Percentiles rank a stretch among this genome's conserved stretches.
Conservation (phyloP, 2,329 filamentous ascomycete species). For the Aureobasidium lini region DNA sequence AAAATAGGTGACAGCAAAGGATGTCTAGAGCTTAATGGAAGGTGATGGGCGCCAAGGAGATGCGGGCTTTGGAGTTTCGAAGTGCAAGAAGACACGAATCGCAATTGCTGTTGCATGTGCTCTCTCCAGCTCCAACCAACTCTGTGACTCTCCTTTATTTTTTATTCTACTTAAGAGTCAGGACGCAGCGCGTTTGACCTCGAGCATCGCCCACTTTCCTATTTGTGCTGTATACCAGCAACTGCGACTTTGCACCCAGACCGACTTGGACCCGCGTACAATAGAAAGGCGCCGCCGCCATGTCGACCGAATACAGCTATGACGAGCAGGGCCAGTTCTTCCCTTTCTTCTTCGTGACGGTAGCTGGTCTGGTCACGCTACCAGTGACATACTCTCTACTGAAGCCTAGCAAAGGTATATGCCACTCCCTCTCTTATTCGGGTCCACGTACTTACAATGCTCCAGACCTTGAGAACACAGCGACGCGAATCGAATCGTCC, state of each 20-base stretch:
- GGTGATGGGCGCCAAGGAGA: neutral
- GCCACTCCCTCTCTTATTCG: neutral
- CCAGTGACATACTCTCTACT: constrained; percentile 76
- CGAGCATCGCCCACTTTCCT: neutral
- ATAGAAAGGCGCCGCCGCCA: constrained; percentile 39
- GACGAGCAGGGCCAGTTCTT: constrained; percentile 98
- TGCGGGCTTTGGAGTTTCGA: constrained; percentile 4
- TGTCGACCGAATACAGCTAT: constrained; percentile 96
- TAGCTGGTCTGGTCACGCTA: constrained; percentile 72
- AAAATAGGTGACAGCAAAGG: neutral
- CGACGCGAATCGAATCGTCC: constrained; percentile 71
- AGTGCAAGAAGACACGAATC: constrained; percentile 13
- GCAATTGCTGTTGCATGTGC: constrained; percentile 11
- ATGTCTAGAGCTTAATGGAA: neutral
- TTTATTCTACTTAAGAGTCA: neutral
- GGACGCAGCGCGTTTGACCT: constrained; percentile 7
- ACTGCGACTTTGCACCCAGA: neutral
- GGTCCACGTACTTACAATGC: neutral
- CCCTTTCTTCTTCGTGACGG: constrained; percentile 94
- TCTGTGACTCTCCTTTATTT: neutral
- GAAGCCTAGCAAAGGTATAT: constrained; percentile 60
- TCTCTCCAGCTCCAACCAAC: neutral
- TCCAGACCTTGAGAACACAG: constrained; percentile 67
- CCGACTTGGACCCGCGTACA: neutral
- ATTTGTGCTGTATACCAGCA: neutral